Percentiles rank a stretch among this genome's conserved stretches.
phyloP scores from a whole-genome alignment of 768 basidiomycete genomes.

The Boletus barrowsii region DNA sequence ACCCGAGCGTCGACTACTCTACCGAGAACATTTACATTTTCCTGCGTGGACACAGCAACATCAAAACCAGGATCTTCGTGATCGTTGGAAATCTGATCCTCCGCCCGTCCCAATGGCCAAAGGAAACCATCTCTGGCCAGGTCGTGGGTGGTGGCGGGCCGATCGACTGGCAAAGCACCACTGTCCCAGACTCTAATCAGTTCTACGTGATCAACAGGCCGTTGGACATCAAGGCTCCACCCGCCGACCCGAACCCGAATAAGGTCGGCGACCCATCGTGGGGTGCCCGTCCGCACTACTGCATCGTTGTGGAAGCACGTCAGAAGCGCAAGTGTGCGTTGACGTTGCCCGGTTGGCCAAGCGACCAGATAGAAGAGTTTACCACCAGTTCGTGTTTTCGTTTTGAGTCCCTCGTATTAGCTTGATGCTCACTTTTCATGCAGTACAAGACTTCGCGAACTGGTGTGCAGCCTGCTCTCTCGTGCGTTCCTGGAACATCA shows the following conservation, averaged over 20 bases:
- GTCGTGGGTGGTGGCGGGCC: neutral
- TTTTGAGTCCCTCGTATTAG: neutral
- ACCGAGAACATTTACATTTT: constrained; percentile 5
- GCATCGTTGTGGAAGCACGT: constrained; percentile 5
- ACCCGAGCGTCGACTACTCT: constrained; percentile 2
- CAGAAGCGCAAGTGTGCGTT: constrained; percentile 7
- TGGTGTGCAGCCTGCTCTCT: neutral
- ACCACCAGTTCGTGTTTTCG: neutral
- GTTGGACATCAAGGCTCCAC: neutral
- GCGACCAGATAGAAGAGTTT: neutral
- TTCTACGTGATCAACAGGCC: constrained; percentile 8
- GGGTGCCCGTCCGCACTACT: constrained; percentile 7
- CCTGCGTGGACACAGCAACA: constrained; percentile 9
- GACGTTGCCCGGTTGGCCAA: constrained; percentile 3
- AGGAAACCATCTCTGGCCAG: neutral
- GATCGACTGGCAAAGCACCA: constrained; percentile 3
- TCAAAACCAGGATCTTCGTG: neutral
- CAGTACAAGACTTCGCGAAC: neutral
- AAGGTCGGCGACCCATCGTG: neutral
- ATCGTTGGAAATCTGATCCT: neutral
- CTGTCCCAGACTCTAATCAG: neutral
- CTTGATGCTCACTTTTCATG: neutral
- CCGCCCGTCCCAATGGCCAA: neutral
- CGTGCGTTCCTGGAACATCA: constrained; percentile 1
- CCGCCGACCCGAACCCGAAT: neutral